Conservation (phyloP, 2,329 filamentous ascomycete species). For the Beauveria medogensis region DNA sequence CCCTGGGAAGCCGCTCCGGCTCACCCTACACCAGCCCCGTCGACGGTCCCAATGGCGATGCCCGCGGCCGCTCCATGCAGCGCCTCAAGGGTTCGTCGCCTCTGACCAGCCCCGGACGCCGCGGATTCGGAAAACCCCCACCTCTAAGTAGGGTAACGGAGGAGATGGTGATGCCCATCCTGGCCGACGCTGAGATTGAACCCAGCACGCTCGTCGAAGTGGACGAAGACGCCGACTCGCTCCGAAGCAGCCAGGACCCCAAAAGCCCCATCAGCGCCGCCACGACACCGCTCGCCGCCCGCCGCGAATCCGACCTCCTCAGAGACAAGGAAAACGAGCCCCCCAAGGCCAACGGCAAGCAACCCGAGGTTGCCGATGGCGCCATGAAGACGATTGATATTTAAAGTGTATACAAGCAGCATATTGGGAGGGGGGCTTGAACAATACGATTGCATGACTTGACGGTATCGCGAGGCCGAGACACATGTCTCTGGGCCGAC, state of each 20-base stretch:
- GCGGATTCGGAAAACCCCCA: slow-evolving; percentile 59
- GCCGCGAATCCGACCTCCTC: slow-evolving; percentile 27
- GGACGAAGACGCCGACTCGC: slow-evolving; percentile 49
- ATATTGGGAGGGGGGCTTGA: slow-evolving; percentile 3
- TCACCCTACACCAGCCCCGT: slow-evolving; percentile 61
- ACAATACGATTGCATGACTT: slow-evolving; percentile 12
- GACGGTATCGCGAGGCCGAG: background rate
- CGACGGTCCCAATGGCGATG: slow-evolving; percentile 57
- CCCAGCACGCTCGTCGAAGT: slow-evolving; percentile 48
- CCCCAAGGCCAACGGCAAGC: slow-evolving; percentile 37
- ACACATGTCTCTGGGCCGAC: background rate
- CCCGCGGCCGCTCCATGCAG: slow-evolving; percentile 64
- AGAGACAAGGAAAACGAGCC: slow-evolving; percentile 30
- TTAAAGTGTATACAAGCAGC: slow-evolving; percentile 24
- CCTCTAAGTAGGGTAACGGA: slow-evolving; percentile 69
- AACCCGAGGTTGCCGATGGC: slow-evolving; percentile 36
- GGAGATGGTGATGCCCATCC: slow-evolving; percentile 43
- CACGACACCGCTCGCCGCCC: slow-evolving; percentile 20
- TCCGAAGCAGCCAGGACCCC: slow-evolving; percentile 37
- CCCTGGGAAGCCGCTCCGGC: slow-evolving; percentile 38
- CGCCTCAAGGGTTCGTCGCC: slow-evolving; percentile 58
- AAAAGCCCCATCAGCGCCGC: slow-evolving; percentile 22
- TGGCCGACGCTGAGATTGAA: slow-evolving; percentile 29
- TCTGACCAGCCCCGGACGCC: slow-evolving; percentile 55
- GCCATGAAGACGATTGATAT: slow-evolving; percentile 57